A percentile compares a stretch with the other conserved stretches of the same genome.
phyloP scores from a whole-genome alignment of 2,329 filamentous ascomycete genomes.

The Paraconiothyrium brasiliense region DNA sequence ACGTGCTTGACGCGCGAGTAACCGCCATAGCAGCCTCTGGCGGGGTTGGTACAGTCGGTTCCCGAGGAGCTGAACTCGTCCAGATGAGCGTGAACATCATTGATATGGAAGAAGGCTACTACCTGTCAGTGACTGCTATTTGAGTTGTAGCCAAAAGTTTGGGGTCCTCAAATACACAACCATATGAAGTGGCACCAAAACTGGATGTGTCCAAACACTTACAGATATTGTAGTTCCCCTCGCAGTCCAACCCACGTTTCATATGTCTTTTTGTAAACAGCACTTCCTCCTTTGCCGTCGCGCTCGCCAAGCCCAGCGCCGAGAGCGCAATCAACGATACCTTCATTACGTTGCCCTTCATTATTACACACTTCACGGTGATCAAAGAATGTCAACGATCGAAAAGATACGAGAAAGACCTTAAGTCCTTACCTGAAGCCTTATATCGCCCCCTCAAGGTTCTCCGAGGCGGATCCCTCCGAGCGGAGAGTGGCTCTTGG shows the following conservation, averaged over 20 bases:
- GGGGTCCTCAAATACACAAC: neutral
- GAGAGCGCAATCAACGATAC: conserved; percentile 31
- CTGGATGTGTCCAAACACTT: conserved; percentile 9
- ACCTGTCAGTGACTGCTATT: neutral
- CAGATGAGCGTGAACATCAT: conserved; percentile 74
- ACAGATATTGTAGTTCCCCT: conserved; percentile 50
- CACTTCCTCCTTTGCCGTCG: conserved; percentile 34
- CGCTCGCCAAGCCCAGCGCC: conserved; percentile 21
- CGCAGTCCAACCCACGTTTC: conserved; percentile 44
- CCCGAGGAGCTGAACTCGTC: conserved; percentile 70
- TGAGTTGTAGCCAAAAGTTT: no score
- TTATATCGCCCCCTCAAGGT: conserved; percentile 8
- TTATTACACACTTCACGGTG: conserved; percentile 18
- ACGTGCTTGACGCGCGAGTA: conserved; percentile 71
- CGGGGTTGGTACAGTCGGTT: conserved; percentile 67
- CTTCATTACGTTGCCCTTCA: conserved; percentile 31
- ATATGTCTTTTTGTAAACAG: conserved; percentile 40
- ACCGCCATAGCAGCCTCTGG: conserved; percentile 69
- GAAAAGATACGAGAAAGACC: conserved; percentile 15
- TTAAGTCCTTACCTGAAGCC: conserved; percentile 19
- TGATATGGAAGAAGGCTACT: conserved; percentile 72
- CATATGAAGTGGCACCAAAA: neutral
- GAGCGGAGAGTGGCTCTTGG: conserved; percentile 11
- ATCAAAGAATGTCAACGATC: conserved; percentile 19
- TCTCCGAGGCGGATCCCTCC: conserved; percentile 16